Percentiles rank a stretch among this genome's conserved stretches.
phyloP scores from a whole-genome alignment of 768 basidiomycete genomes.

The Phylloporus rhodoxanthus region DNA sequence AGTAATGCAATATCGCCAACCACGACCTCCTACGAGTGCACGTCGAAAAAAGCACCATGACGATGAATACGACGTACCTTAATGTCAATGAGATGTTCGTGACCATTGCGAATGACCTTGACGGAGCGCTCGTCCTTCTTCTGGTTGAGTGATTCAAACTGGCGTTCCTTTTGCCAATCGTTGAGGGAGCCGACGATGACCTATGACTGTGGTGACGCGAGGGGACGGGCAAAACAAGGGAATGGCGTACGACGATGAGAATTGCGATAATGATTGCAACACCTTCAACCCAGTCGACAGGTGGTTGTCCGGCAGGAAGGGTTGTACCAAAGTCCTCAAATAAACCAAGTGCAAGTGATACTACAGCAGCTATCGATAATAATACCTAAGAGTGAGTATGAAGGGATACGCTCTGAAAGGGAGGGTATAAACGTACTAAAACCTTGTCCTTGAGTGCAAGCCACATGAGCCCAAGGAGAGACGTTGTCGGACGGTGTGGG shows the following conservation, averaged over 20 bases:
- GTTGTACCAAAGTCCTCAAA: slow-evolving; percentile 87
- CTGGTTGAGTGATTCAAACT: slow-evolving; percentile 87
- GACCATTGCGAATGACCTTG: slow-evolving; percentile 71
- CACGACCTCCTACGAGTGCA: slow-evolving; percentile 62
- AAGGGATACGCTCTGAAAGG: slow-evolving; percentile 1
- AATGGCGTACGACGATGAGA: slow-evolving; percentile 56
- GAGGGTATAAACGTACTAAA: slow-evolving; percentile 45
- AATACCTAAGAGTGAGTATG: slow-evolving; percentile 51
- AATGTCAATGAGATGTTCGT: slow-evolving; percentile 71
- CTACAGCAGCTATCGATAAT: slow-evolving; percentile 84
- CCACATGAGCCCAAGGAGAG: slow-evolving; percentile 75
- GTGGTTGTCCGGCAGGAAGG: slow-evolving; percentile 52
- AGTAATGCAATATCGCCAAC: slow-evolving; percentile 90
- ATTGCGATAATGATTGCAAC: slow-evolving; percentile 77
- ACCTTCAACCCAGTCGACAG: slow-evolving; percentile 97
- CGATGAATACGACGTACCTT: slow-evolving; percentile 45
- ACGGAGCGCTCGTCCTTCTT: slow-evolving; percentile 92
- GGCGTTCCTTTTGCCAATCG: slow-evolving; percentile 98
- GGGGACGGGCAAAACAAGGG: neutral
- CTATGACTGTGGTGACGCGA: slow-evolving; percentile 31
- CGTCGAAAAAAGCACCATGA: slow-evolving; percentile 7
- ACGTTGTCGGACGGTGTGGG: slow-evolving; percentile 63
- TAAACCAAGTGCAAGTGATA: slow-evolving; percentile 89
- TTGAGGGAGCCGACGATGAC: slow-evolving; percentile 90
- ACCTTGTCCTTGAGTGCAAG: slow-evolving; percentile 87